phyloP scores from a whole-genome alignment of 2,329 filamentous ascomycete genomes.

The Fusarium sp. region DNA sequence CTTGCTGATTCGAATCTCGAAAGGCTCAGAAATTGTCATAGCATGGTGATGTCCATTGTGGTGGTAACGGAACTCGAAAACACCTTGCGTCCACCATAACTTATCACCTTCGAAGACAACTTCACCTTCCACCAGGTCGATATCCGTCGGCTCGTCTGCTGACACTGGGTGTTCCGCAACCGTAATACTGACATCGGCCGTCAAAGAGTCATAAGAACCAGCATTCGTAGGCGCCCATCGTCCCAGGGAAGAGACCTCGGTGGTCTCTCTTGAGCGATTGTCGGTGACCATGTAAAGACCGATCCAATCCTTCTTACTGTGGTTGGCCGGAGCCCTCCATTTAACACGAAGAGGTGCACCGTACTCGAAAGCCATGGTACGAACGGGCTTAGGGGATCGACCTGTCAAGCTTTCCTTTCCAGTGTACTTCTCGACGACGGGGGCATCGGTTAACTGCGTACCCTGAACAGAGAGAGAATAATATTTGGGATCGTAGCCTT shows the following conservation, averaged over 20 bases:
- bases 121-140: conserved; percentile 78
- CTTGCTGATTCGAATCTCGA: conserved; percentile 85
- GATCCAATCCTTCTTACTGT: conserved; percentile 94
- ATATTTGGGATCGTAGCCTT: conserved; percentile 80
- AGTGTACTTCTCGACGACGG: conserved; percentile 69
- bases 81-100: conserved; percentile 95
- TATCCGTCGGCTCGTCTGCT: conserved; percentile 63
- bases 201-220: conserved; percentile 79
- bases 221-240: conserved; percentile 88
- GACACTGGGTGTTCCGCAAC: conserved; percentile 72
- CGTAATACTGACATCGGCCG: conserved; percentile 81
- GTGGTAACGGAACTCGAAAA: conserved; percentile 97
- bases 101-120: conserved; percentile 92
- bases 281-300: conserved; percentile 96
- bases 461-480: conserved; percentile 84
- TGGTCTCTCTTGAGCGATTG: conserved; percentile 86
- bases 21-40: conserved; percentile 93
- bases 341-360: conserved; percentile 89
- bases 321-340: conserved; percentile 89
- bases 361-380: conserved; percentile 86
- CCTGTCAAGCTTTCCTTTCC: conserved; percentile 80
- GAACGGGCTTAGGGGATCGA: conserved; percentile 75
- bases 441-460: conserved; percentile 63
- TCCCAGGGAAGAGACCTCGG: conserved; percentile 85
- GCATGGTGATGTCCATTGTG: conserved; percentile 93